Conservation (phyloP, 2,329 filamentous ascomycete species). For the Penicillium palitans region DNA sequence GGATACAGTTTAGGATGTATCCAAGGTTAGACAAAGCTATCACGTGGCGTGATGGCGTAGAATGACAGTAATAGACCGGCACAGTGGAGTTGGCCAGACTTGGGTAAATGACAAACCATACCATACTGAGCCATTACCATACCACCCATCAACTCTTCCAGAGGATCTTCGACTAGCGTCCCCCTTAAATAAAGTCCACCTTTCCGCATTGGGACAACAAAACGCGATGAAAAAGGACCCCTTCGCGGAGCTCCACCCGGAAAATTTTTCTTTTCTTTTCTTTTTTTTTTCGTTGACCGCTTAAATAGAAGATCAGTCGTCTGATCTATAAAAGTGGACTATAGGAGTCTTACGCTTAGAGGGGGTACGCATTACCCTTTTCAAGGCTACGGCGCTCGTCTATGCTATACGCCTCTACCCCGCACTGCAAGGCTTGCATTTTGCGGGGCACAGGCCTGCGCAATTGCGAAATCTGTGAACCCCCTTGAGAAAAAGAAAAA, state of each 20-base stretch:
- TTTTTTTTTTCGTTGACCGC: conserved; percentile 1
- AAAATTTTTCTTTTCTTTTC: conserved; percentile 15
- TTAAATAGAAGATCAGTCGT: conserved; percentile 1
- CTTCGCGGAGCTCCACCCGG: conserved; percentile 18
- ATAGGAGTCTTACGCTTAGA: neutral
- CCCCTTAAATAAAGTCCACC: conserved; percentile 6
- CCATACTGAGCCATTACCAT: neutral
- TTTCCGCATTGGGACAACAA: conserved; percentile 24
- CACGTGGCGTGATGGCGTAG: conserved; percentile 10
- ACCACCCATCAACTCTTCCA: neutral
- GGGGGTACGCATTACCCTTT: neutral
- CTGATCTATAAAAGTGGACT: conserved; percentile 11
- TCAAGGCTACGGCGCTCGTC: neutral
- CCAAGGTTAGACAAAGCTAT: conserved; percentile 1
- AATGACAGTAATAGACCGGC: neutral
- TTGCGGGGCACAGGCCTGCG: conserved; percentile 26
- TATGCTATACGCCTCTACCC: conserved; percentile 20
- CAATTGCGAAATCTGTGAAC: conserved; percentile 17
- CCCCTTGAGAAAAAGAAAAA: neutral
- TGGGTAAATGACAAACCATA: conserved; percentile 7
- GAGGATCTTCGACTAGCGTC: conserved; percentile 19
- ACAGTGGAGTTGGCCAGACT: neutral
- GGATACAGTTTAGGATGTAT: neutral
- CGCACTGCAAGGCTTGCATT: conserved; percentile 29
- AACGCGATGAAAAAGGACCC: conserved; percentile 23